A percentile compares a stretch with the other conserved stretches of the same genome.
Evolutionary conservation across 495 filamentous ascomycete species (phyloP).

Genomic region (Tuber microsphaerosporum): DNA sequence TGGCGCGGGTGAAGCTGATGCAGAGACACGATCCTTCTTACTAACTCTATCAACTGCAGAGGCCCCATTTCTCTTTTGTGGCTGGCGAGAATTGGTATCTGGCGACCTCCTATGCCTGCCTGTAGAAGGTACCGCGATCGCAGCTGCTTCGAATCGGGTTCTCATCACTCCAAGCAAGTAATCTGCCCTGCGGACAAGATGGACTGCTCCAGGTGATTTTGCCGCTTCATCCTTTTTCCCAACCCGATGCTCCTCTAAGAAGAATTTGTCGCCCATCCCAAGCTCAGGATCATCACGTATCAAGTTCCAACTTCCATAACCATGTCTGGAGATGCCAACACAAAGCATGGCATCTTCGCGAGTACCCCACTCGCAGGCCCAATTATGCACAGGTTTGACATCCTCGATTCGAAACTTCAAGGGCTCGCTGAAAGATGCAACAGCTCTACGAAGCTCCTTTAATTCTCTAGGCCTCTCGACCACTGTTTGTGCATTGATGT

Average conservation of each 20-base stretch:
- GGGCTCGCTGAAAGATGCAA: conserved; percentile 53
- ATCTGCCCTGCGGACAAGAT: conserved; percentile 88
- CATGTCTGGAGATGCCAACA: conserved; percentile 83
- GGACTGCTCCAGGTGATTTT: conserved; percentile 90
- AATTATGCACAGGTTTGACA: conserved; percentile 74
- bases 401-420: conserved; percentile 77
- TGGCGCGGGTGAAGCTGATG: conserved; percentile 56
- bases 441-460: conserved; percentile 68
- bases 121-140: conserved; percentile 22
- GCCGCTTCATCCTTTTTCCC: conserved; percentile 88
- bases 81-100: conserved; percentile 29
- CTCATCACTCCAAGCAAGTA: conserved; percentile 87
- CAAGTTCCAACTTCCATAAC: conserved; percentile 85
- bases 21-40: conserved; percentile 49
- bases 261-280: conserved; percentile 83
- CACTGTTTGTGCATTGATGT: conserved; percentile 89
- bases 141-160: conserved; percentile 44
- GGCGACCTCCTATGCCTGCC: conserved; percentile 49
- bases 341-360: conserved; percentile 96
- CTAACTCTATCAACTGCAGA: conserved; percentile 37
- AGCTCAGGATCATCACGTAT: conserved; percentile 90
- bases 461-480: conserved; percentile 83
- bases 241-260: conserved; percentile 94
- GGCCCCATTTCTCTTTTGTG: conserved; percentile 32
- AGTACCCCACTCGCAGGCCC: conserved; percentile 81